Conservation (phyloP, 2,329 filamentous ascomycete genomes). For the Paraphoma chrysanthemicola region DNA sequence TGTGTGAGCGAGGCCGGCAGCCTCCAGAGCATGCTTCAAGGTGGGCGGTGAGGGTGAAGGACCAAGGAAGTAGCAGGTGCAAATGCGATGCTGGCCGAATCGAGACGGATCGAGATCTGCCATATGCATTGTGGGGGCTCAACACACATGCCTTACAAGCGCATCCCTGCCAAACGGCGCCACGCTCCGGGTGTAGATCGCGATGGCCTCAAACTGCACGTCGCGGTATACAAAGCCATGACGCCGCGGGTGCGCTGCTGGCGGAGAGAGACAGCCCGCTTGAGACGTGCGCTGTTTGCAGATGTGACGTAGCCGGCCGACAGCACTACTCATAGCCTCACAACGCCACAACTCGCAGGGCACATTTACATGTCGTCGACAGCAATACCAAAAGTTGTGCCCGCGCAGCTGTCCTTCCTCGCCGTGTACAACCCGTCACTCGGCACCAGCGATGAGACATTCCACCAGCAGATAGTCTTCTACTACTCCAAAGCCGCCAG, state of each 20-base stretch:
- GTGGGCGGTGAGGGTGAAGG: background rate
- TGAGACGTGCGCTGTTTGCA: background rate
- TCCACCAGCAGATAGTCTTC: slow-evolving; percentile 88
- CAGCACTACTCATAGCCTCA: background rate
- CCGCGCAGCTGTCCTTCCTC: slow-evolving; percentile 87
- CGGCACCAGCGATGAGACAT: slow-evolving; percentile 73
- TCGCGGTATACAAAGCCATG: background rate
- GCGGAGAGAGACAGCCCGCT: background rate
- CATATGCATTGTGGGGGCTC: background rate
- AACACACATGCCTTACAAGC: background rate
- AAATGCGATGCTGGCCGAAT: slow-evolving; percentile 8
- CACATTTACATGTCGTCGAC: slow-evolving; percentile 32
- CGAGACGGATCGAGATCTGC: background rate
- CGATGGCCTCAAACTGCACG: background rate
- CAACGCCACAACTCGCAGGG: background rate
- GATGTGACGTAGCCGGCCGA: background rate
- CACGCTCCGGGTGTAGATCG: background rate
- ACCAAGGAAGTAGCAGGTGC: background rate
- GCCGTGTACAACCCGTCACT: slow-evolving; percentile 94
- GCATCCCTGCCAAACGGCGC: background rate
- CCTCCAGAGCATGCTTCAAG: slow-evolving; percentile 25
- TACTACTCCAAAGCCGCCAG: slow-evolving; percentile 70
- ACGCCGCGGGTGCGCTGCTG: background rate
- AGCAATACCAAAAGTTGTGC: slow-evolving; percentile 58
- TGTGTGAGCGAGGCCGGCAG: slow-evolving; percentile 13